Evolutionary conservation across 495 filamentous ascomycete species (phyloP).

Genomic region (Neurospora sp.): DNA sequence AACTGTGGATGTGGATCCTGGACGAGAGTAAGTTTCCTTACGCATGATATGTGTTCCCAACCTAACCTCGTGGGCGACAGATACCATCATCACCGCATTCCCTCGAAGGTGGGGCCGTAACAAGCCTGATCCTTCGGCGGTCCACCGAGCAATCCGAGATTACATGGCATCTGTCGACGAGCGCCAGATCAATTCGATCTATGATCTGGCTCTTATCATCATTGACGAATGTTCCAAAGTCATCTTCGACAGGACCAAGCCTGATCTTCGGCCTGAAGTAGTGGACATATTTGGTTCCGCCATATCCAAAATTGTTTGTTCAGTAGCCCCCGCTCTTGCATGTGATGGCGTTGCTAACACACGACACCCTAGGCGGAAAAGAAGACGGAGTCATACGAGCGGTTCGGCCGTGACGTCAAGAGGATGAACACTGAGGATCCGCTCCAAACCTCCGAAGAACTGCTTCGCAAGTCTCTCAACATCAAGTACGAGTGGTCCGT

Average conservation of each 20-base stretch:
- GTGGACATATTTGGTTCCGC: conserved; percentile 59
- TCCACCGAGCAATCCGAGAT: conserved; percentile 41
- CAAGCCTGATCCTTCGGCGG: conserved; percentile 56
- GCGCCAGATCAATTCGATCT: conserved; percentile 52
- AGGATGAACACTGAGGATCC: conserved; percentile 21
- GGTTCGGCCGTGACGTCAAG: conserved; percentile 17
- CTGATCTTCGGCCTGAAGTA: conserved; percentile 53
- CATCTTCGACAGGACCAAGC: conserved; percentile 51
- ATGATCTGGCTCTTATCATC: conserved; percentile 50
- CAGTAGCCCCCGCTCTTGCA: background rate
- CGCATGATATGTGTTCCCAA: background rate
- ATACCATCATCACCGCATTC: conserved; percentile 59
- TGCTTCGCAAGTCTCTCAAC: conserved; percentile 48
- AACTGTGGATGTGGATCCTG: conserved; percentile 65
- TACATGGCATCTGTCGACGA: conserved; percentile 27
- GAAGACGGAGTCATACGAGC: conserved; percentile 18
- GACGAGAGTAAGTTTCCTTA: conserved; percentile 27
- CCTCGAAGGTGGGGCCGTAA: conserved; percentile 59
- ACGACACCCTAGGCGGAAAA: conserved; percentile 11
- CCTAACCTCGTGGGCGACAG: background rate
- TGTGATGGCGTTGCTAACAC: background rate
- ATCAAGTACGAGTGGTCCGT: conserved; percentile 60
- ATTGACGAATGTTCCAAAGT: conserved; percentile 17
- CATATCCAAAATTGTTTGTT: conserved; percentile 28
- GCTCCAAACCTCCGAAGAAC: conserved; percentile 22